A percentile compares a stretch with the other conserved stretches of the same genome.
Conservation (phyloP, 2,329 filamentous ascomycete genomes). For the Colletotrichum sansevieriae region DNA sequence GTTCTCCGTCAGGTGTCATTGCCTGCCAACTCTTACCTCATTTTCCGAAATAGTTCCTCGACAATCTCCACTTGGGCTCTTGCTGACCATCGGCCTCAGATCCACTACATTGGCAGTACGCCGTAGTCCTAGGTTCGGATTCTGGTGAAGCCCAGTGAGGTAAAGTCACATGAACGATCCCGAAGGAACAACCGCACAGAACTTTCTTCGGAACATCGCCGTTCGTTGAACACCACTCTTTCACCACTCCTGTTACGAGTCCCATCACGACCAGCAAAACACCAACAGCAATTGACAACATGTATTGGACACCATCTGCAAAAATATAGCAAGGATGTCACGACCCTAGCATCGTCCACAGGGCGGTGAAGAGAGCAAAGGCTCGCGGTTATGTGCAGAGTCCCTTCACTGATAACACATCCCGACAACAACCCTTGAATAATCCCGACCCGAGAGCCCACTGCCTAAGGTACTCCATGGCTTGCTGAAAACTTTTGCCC, state of each 20-base stretch:
- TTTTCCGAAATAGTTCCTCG: slow-evolving; percentile 13
- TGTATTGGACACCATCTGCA: slow-evolving; percentile 17
- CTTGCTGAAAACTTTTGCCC: not conserved
- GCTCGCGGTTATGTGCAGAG: slow-evolving; percentile 2
- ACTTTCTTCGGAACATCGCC: slow-evolving; percentile 20
- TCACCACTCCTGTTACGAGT: not conserved
- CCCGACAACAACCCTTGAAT: slow-evolving; percentile 21
- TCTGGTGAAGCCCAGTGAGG: not conserved
- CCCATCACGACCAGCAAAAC: not conserved
- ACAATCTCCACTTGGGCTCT: slow-evolving; percentile 20
- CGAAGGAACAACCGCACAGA: not conserved
- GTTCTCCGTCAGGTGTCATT: not conserved
- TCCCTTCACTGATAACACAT: slow-evolving; percentile 33
- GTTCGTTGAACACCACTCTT: not conserved
- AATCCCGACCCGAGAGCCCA: slow-evolving; percentile 10
- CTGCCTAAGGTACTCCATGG: slow-evolving; percentile 7
- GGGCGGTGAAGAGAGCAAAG: slow-evolving; percentile 33
- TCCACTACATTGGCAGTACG: not conserved
- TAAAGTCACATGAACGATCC: no score
- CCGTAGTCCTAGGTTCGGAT: no score
- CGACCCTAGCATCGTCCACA: slow-evolving; percentile 23
- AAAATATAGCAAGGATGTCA: slow-evolving; percentile 13
- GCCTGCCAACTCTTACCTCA: slow-evolving; percentile 21
- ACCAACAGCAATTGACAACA: not conserved
- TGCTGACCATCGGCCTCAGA: slow-evolving; percentile 23